Evolutionary conservation across 2,329 filamentous ascomycete species (phyloP).

Genomic region (Scolecobasidium constrictum): DNA sequence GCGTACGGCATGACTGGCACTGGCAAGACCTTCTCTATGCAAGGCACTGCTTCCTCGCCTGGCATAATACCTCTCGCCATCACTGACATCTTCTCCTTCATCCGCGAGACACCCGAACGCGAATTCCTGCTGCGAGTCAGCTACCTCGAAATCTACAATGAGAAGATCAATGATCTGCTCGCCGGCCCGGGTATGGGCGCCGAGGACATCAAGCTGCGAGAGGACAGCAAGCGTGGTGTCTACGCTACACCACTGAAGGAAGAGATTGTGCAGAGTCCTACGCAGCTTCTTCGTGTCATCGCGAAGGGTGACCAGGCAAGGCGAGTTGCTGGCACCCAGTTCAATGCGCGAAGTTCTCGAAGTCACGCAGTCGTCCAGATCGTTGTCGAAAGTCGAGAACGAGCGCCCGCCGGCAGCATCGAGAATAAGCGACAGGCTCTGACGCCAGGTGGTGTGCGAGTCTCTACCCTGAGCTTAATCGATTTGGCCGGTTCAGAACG

Average conservation of each 20-base stretch:
- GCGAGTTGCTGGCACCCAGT: slow-evolving; percentile 88
- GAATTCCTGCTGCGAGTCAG: slow-evolving; percentile 94
- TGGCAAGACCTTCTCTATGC: slow-evolving; percentile 99
- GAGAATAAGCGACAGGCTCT: slow-evolving; percentile 29
- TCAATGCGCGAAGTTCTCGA: slow-evolving; percentile 90
- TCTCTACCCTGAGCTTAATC: slow-evolving; percentile 90
- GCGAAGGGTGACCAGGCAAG: slow-evolving; percentile 85
- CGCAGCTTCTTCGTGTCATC: slow-evolving; percentile 87
- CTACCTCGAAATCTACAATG: slow-evolving; percentile 98
- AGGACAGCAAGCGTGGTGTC: slow-evolving; percentile 91
- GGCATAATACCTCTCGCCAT: slow-evolving; percentile 96
- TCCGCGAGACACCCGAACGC: slow-evolving; percentile 86
- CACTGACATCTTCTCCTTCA: slow-evolving; percentile 98
- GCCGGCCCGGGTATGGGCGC: slow-evolving; percentile 44
- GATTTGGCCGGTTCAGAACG: slow-evolving; percentile 94
- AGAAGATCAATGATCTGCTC: slow-evolving; percentile 88
- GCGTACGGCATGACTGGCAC: slow-evolving; percentile 99
- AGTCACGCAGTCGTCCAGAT: slow-evolving; percentile 98
- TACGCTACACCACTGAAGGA: slow-evolving; percentile 95
- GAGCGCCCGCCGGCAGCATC: slow-evolving; percentile 43
- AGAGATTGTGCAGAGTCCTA: slow-evolving; percentile 96
- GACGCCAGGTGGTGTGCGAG: slow-evolving; percentile 75
- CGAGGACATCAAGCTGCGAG: slow-evolving; percentile 93
- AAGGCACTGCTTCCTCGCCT: slow-evolving; percentile 88
- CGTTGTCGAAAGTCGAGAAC: slow-evolving; percentile 90